Evolutionary conservation across 305 asterid species (phyloP).

Genomic region (Nicotiana rustica): DNA sequence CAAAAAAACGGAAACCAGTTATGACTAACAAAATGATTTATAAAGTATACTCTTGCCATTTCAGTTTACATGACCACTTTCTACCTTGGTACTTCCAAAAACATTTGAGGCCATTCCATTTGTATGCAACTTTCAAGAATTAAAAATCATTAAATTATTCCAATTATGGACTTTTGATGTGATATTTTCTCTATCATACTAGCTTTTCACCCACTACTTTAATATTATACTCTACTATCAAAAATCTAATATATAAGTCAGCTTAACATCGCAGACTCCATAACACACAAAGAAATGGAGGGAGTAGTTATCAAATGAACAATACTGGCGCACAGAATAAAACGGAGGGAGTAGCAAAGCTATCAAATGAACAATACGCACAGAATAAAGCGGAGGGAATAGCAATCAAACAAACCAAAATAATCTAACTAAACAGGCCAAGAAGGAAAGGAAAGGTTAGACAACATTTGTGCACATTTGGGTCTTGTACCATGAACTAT

Average conservation of each 20-base stretch:
- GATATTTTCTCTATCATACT: constrained; percentile 17
- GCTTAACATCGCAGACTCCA: not conserved
- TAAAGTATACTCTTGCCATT: not conserved
- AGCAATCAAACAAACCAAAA: not conserved
- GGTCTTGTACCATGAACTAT: not conserved
- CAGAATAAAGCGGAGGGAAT: no score
- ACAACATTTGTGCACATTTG: not conserved
- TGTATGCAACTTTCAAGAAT: not conserved
- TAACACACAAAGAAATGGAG: not conserved
- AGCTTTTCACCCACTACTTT: not conserved
- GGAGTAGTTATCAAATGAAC: constrained; percentile 5
- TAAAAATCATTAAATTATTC: not conserved
- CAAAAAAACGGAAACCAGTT: not conserved
- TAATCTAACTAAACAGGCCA: constrained; percentile 14
- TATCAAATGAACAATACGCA: no score
- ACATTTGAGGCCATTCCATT: constrained; percentile 1
- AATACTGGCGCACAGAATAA: not conserved
- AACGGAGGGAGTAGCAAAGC: not conserved
- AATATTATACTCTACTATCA: not conserved
- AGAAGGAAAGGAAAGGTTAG: constrained; percentile 24
- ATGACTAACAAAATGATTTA: not conserved
- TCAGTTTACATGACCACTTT: not conserved
- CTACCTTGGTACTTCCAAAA: not conserved
- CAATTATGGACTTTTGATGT: not conserved
- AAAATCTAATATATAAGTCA: constrained; percentile 1